Evolutionary conservation across 2,329 filamentous ascomycete species (phyloP), one percentile per base, ranked within the genome.

Genomic region (Triangularia verruculosa): DNA sequence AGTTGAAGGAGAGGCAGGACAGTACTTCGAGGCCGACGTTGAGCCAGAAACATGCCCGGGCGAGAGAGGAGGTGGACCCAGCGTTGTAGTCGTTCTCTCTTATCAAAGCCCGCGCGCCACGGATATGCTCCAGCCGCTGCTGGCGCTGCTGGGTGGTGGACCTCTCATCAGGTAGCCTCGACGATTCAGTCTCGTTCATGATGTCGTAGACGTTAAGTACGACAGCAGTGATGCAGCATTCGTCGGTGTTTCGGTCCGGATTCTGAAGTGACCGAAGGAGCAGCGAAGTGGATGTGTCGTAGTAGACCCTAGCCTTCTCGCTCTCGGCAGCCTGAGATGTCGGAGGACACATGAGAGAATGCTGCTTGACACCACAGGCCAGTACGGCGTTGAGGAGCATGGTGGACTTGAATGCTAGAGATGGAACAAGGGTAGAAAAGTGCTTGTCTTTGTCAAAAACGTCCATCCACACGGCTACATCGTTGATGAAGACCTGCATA

Each of bases 381-480:
- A 97, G 79, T 66, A 96, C 89, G 0, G 94, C 92, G 72, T 96
- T 93, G 30, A 96, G 83, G 12, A 98, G 83, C 90, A 97, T 93
- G 0, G 92, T 89, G 64, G 95, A 91, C 61, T 87, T 85, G 24
- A 97, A 80, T 0, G 93, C 88, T 70, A 94, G 86, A 70, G 92
- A 93, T 0, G 94, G 93, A n/a, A 97, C 81, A 17, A 92, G 80
- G 56, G 90, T 85, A 24, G 91, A 92, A 74, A 97, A 97, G 79
- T 96, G 91, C 77, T 94, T 94, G 68, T 89, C 83, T 32, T 87
- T 83, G 77, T 96, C 92, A 80, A 97, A 87, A 51, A 88, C 91
- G 76, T 97, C 94, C 91, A 98, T 96, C 92, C 94, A 97, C 2
- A 92, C 77, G 0, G 90, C 93, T 1, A 98, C 91, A 68, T 97